Evolutionary conservation across 495 filamentous ascomycete species (phyloP).

Genomic region (Aspergillus sparsus): DNA sequence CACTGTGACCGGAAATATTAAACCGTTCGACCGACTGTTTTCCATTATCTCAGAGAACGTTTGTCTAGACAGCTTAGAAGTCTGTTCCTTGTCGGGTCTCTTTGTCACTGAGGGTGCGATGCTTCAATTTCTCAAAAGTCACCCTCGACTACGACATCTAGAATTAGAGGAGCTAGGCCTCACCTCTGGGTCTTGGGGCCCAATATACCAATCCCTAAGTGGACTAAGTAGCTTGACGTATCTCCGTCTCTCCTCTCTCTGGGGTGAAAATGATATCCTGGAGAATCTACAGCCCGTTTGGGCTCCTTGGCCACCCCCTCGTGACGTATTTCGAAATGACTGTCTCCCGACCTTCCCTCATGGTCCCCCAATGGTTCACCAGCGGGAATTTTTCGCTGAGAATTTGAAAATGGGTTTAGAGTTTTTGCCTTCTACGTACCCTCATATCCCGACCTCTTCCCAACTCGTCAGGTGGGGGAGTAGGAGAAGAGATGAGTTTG

Average conservation of each 20-base stretch:
- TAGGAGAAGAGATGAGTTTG: not conserved
- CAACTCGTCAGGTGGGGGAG: not conserved
- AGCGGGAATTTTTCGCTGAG: not conserved
- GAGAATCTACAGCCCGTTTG: constrained; percentile 1
- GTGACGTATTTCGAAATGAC: not conserved
- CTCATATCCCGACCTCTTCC: not conserved
- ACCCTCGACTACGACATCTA: constrained; percentile 4
- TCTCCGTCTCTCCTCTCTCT: constrained; percentile 3
- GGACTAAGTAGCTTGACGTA: not conserved
- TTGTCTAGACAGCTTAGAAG: not conserved
- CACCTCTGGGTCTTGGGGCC: constrained; percentile 1
- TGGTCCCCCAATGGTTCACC: not conserved
- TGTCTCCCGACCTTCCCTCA: not conserved
- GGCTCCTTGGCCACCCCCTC: not conserved
- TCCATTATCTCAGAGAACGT: not conserved
- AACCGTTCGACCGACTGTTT: constrained; percentile 1
- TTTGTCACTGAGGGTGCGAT: constrained; percentile 1
- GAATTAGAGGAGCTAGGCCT: not conserved
- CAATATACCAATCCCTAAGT: not conserved
- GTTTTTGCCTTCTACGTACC: not conserved
- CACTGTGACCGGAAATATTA: not conserved
- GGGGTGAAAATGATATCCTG: not conserved
- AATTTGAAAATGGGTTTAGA: not conserved
- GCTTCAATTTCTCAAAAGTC: not conserved
- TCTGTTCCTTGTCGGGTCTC: constrained; percentile 5